Percentiles rank a stretch among this genome's conserved stretches.
Evolutionary conservation across 768 basidiomycete genomes (phyloP).

Genomic region (Nevesoporus exiguus): DNA sequence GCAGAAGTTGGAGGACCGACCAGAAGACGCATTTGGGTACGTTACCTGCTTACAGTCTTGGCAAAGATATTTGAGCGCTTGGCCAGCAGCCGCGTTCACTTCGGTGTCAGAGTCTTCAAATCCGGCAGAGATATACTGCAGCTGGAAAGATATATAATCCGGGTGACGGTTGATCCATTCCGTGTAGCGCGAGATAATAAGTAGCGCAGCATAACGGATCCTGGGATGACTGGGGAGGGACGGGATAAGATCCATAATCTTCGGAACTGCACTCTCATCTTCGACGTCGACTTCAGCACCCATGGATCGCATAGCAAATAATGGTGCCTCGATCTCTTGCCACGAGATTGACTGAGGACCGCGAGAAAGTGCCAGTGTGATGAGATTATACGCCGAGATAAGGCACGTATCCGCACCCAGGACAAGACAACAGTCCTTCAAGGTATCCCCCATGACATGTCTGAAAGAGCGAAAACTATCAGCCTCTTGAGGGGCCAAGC

Average conservation of each 20-base stretch:
- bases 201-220: constrained; percentile 91
- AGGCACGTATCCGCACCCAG: constrained; percentile 86
- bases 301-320: constrained; percentile 98
- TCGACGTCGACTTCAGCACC: constrained; percentile 85
- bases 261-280: constrained; percentile 86
- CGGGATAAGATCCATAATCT: constrained; percentile 93
- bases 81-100: constrained; percentile 90
- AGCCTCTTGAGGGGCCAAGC: constrained; percentile 75
- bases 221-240: constrained; percentile 84
- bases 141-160: constrained; percentile 75
- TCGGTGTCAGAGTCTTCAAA: constrained; percentile 80
- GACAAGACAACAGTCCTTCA: constrained; percentile 97
- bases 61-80: constrained; percentile 94
- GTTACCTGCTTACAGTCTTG: constrained; percentile 88
- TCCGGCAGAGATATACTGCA: constrained; percentile 89
- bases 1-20: constrained; percentile 1
- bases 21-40: constrained; percentile 5
- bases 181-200: constrained; percentile 94
- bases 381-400: constrained; percentile 73
- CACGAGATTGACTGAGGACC: constrained; percentile 61
- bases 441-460: constrained; percentile 97
- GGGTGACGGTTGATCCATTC: constrained; percentile 95
- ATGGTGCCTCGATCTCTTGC: constrained; percentile 96
- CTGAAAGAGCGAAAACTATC: constrained; percentile 94
- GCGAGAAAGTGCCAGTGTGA: constrained; percentile 68